phyloP scores from a whole-genome alignment of 139 green algal genomes.

The Volvox africanus region DNA sequence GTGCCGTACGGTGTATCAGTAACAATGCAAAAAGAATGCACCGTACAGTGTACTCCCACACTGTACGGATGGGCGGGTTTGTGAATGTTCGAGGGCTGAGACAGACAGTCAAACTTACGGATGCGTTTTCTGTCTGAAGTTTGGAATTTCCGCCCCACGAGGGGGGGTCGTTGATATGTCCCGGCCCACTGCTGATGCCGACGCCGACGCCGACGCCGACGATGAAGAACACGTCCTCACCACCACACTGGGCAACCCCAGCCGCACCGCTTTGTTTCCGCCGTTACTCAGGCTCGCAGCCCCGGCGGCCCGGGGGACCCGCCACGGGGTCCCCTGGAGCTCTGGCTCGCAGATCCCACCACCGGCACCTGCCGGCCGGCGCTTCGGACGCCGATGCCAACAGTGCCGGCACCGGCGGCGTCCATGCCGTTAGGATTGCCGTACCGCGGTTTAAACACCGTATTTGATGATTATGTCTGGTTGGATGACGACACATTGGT shows the following conservation, averaged over 20 bases:
- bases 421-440: neutral
- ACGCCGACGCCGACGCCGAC: too few relatives aligned
- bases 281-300: constrained; percentile 33
- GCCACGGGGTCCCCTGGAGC: constrained; percentile 77
- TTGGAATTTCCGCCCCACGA: too few relatives aligned
- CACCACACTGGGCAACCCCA: too few relatives aligned
- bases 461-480: constrained; percentile 83
- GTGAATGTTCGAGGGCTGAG: neutral
- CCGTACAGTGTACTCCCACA: too few relatives aligned
- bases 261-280: neutral
- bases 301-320: constrained; percentile 64
- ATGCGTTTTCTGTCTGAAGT: too few relatives aligned
- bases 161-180: too few relatives aligned
- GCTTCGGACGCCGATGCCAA: neutral
- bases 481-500: constrained; percentile 90
- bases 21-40: too few relatives aligned
- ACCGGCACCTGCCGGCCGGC: constrained; percentile 69
- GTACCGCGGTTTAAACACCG: constrained; percentile 61
- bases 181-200: too few relatives aligned
- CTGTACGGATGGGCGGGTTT: too few relatives aligned
- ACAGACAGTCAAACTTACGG: neutral
- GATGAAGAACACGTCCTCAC: too few relatives aligned
- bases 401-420: neutral
- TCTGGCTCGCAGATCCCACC: constrained; percentile 91
- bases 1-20: constrained; percentile 19